phyloP scores from a whole-genome alignment of 257 asterid genomes.

The Solanum sparsipilum region DNA sequence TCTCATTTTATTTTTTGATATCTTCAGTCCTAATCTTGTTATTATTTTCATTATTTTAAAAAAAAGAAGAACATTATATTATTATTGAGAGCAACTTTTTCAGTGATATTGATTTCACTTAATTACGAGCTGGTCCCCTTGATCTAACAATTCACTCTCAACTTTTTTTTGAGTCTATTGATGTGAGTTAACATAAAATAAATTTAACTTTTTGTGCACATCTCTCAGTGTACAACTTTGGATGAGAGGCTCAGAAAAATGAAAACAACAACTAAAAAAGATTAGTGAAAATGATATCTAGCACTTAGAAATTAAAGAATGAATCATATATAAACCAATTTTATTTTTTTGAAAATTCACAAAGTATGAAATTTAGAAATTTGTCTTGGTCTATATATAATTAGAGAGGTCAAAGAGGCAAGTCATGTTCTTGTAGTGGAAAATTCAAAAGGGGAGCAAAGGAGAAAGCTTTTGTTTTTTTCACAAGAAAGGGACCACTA shows the following conservation, averaged over 20 bases:
- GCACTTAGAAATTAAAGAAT: neutral
- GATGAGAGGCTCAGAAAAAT: neutral
- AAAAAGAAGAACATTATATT: neutral
- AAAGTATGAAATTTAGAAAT: neutral
- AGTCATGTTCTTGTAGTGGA: neutral
- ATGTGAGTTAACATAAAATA: neutral
- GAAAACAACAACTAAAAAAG: neutral
- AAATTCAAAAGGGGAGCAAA: neutral
- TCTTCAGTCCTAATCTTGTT: neutral
- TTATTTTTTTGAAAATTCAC: neutral
- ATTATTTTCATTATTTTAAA: neutral
- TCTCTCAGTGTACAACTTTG: neutral
- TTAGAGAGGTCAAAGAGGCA: neutral
- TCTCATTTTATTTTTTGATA: neutral
- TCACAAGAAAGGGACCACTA: neutral
- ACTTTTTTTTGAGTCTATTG: neutral
- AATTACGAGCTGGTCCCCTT: neutral
- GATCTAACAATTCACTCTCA: neutral
- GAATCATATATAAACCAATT: neutral
- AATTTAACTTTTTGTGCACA: neutral
- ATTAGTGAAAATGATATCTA: neutral
- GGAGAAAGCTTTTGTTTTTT: neutral
- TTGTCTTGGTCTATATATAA: neutral
- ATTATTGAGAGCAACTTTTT: neutral
- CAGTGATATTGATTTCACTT: neutral